Evolutionary conservation across 176 grass and related monocot genomes (phyloP).

Genomic region (Carex littledalei): DNA sequence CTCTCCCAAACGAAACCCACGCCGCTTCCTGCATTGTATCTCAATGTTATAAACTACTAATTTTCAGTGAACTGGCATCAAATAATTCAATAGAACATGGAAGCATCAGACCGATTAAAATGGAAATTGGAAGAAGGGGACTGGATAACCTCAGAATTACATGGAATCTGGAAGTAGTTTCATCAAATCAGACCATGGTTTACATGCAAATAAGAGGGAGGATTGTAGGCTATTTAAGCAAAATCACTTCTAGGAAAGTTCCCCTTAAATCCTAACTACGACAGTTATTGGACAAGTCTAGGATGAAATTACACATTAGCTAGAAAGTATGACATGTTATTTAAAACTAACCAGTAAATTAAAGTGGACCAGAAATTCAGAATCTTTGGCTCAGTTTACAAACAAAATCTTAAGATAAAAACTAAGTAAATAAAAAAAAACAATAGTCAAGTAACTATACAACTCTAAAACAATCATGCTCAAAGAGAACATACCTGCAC

Average conservation of each 20-base stretch:
- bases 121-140: background rate
- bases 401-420: background rate
- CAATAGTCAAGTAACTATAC: background rate
- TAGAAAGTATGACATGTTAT: background rate
- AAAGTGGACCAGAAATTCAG: background rate
- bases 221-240: background rate
- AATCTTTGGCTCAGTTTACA: background rate
- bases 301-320: background rate
- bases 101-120: background rate
- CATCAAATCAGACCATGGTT: background rate
- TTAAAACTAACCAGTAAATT: background rate
- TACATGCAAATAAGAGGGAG: background rate
- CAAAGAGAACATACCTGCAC: constrained; percentile 23
- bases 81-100: background rate
- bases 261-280: background rate
- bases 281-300: background rate
- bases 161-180: background rate
- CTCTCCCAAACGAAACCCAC: constrained; percentile 76
- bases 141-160: background rate
- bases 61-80: background rate
- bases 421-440: background rate
- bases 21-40: constrained; percentile 31
- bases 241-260: background rate
- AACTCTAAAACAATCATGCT: background rate
- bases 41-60: background rate